phyloP scores from a whole-genome alignment of 23 red algal species.

The Gracilaria domingensis region DNA sequence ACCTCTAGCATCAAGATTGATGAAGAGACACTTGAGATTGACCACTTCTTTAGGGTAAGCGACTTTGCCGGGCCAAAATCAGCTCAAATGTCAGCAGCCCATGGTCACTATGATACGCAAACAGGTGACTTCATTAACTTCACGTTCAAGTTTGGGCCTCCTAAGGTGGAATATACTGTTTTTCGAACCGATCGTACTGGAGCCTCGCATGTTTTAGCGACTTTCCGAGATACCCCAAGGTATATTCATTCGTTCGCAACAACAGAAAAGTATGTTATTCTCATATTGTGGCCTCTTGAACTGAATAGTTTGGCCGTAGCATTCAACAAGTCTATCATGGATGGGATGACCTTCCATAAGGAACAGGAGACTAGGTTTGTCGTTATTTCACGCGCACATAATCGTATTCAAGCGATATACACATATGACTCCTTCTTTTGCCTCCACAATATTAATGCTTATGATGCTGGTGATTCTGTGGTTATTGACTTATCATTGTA shows the following conservation, averaged over 20 bases:
- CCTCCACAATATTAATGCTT: slow-evolving; percentile 70
- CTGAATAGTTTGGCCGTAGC: slow-evolving; percentile 10
- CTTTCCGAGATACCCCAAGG: slow-evolving; percentile 4
- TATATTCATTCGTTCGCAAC: slow-evolving; percentile 52
- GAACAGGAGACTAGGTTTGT: background rate
- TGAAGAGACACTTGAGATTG: slow-evolving; percentile 37
- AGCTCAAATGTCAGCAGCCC: slow-evolving; percentile 26
- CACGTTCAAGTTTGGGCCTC: slow-evolving; percentile 29
- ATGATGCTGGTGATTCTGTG: slow-evolving; percentile 36
- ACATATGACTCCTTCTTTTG: slow-evolving; percentile 45
- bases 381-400: slow-evolving; percentile 29
- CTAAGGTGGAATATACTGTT: slow-evolving; percentile 18
- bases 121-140: slow-evolving; percentile 67
- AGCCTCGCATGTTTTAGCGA: slow-evolving; percentile 1
- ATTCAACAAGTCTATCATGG: slow-evolving; percentile 34
- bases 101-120: slow-evolving; percentile 25
- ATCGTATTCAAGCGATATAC: slow-evolving; percentile 39
- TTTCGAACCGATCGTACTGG: slow-evolving; percentile 24
- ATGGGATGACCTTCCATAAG: slow-evolving; percentile 33
- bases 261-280: slow-evolving; percentile 56
- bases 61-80: background rate
- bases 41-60: slow-evolving; percentile 34
- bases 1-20: background rate
- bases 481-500: slow-evolving; percentile 51
- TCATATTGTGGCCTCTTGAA: slow-evolving; percentile 40